phyloP scores from a whole-genome alignment of 371 early-diverging fungal species.

The Agmasoma carcini region DNA sequence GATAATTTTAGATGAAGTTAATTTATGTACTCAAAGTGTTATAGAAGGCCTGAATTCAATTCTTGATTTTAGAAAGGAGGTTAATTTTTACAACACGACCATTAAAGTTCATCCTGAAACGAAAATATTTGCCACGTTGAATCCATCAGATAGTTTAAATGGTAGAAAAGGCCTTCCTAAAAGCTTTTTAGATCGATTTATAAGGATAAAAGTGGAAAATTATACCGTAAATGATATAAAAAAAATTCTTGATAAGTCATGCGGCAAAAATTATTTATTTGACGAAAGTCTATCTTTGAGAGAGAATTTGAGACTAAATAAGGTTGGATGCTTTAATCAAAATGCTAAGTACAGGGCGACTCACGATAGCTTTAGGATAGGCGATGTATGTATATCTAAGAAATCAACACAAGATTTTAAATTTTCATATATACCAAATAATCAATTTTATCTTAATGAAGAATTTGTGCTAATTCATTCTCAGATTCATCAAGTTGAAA shows the following conservation, averaged over 20 bases:
- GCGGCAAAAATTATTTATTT: slow-evolving; percentile 1
- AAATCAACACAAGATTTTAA: no score
- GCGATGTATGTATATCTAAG: no score
- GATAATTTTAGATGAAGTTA: slow-evolving; percentile 95
- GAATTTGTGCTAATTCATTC: slow-evolving; percentile 39
- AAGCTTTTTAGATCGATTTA: slow-evolving; percentile 90
- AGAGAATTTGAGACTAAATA: slow-evolving; percentile 32
- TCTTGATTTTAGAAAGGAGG: slow-evolving; percentile 83
- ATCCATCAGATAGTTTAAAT: slow-evolving; percentile 82
- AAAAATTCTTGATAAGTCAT: slow-evolving; percentile 31
- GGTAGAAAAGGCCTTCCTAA: slow-evolving; percentile 94
- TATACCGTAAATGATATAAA: slow-evolving; percentile 38
- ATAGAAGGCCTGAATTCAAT: slow-evolving; percentile 96
- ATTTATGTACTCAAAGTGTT: slow-evolving; percentile 92
- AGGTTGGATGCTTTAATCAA: background rate
- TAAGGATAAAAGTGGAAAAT: slow-evolving; percentile 69
- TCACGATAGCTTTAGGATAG: background rate
- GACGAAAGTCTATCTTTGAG: slow-evolving; percentile 13
- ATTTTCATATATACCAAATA: no score
- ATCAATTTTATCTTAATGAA: no score
- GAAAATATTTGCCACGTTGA: slow-evolving; percentile 85
- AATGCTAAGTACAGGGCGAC: background rate
- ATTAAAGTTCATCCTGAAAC: slow-evolving; percentile 59
- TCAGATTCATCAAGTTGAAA: slow-evolving; percentile 36
- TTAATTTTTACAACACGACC: slow-evolving; percentile 75